Conservation (phyloP, 176 grass and related monocot species). For the Ensete ventricosum region DNA sequence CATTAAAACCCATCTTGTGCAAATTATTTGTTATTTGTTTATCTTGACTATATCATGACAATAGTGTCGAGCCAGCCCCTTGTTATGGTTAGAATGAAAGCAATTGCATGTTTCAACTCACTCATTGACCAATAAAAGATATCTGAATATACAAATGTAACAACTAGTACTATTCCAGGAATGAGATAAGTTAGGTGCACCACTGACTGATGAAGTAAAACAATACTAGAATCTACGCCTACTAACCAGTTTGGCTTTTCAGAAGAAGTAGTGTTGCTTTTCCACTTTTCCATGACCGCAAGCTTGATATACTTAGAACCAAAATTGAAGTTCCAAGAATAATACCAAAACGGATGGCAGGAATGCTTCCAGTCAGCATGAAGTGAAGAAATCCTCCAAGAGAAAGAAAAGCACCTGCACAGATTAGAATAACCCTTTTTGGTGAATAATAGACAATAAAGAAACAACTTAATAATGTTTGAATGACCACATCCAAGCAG, state of each 20-base stretch:
- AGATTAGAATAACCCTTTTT: background rate
- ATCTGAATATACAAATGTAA: no score
- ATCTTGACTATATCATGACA: no score
- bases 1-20: no score
- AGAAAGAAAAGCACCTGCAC: constrained; percentile 65
- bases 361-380: constrained; percentile 82
- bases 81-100: no score
- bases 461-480: background rate
- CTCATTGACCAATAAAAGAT: no score
- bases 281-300: constrained; percentile 50
- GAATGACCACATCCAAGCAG: background rate
- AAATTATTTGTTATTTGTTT: no score
- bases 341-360: constrained; percentile 80
- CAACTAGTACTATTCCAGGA: no score
- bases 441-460: background rate
- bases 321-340: constrained; percentile 74
- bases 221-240: no score
- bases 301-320: constrained; percentile 56
- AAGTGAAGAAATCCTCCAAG: constrained; percentile 71
- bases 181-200: no score
- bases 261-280: constrained; percentile 46
- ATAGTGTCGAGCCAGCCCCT: no score
- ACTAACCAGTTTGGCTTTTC: constrained; percentile 78
- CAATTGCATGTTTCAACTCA: no score
- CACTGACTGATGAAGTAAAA: constrained; percentile 11